Conservation (phyloP, 1,139 yeast genomes). For the Wickerhamomyces sp. region DNA sequence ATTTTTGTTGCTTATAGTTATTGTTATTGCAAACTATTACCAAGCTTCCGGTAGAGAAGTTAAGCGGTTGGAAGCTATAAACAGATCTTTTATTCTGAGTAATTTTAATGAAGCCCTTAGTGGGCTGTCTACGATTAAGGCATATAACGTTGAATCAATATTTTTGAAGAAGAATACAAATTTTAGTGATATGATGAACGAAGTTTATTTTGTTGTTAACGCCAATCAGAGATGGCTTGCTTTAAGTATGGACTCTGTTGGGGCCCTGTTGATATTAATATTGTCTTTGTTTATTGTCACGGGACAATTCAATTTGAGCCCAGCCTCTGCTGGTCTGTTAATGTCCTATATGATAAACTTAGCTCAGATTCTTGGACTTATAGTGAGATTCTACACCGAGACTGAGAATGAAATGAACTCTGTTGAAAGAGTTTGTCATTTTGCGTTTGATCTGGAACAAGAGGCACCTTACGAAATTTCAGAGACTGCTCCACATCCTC, state of each 20-base stretch:
- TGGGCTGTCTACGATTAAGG: constrained; percentile 70
- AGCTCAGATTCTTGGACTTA: constrained; percentile 45
- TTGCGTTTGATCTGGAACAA: constrained; percentile 58
- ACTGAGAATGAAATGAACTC: constrained; percentile 77
- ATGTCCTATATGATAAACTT: constrained; percentile 55
- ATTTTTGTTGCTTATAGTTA: constrained; percentile 41
- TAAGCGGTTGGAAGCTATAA: too few species aligned
- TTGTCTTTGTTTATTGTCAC: constrained; percentile 60
- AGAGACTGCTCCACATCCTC: constrained; percentile 38
- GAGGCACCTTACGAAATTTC: constrained; percentile 51
- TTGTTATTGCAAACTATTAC: constrained; percentile 55
- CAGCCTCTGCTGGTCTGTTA: constrained; percentile 71
- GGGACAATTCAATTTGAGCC: constrained; percentile 55
- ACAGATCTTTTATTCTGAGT: too few species aligned
- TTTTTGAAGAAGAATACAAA: constrained; percentile 46
- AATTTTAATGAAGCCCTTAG: too few species aligned
- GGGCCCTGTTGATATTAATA: constrained; percentile 39
- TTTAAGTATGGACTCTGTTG: constrained; percentile 53
- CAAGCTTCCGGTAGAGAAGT: too few species aligned
- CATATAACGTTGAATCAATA: constrained; percentile 47
- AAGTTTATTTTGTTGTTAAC: constrained; percentile 60
- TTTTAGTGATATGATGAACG: constrained; percentile 59
- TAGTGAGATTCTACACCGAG: constrained; percentile 42
- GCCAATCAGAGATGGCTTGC: constrained; percentile 79
- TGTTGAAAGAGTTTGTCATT: constrained; percentile 69